Base-by-base conservation (phyloP, 768 basidiomycete species). In the Phaffia australis region DNA sequence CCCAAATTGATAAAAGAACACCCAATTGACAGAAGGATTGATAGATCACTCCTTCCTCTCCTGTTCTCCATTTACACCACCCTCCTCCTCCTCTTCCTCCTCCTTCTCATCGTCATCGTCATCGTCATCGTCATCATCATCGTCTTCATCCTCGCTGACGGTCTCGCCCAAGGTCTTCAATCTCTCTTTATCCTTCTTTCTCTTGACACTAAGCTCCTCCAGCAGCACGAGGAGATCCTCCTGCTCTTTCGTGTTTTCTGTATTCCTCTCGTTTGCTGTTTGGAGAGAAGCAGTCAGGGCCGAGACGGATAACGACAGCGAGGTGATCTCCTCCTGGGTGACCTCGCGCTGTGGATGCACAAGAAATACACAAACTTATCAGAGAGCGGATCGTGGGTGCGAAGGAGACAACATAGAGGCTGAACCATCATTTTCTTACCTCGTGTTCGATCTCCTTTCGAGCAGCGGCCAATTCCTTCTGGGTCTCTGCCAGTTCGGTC, bases 171-270 rank as follows among this genome's bases (percentile, higher is more conserved):
- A 83, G 65, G 82, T 83, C 72, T 81, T 80, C 79, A 99, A 82
- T 70, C 81, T 80, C 56, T 76, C 81, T 79, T 98, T 98, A 74
- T 98, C 95, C 71, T 79, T 80, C 78, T 82, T 83, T 61, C 93
- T 81, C 78, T 99, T 99, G 70, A 79, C 82, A 55, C 84, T 88
- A 69, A 95, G 79, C 77, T 98, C 95, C 72, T 98, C 95, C 3
- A 99, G 79, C 42, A 97, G 77, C 1, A 99, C 93, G 25, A 99
- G 79, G 57, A 98, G 75, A 76, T 99, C 94, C 74, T 97, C 94
- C 72, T 97, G 93, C 75, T 99, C 94, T 77, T 92, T 93, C 76
- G 59, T 60, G 27, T 85, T 83, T 11, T 95, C 91, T 70, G 83
- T 49, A 30, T 65, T 56, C 50, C 63, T 69, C 27, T 50, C n/a